Base-by-base conservation (phyloP, 2,329 filamentous ascomycete species). In the Leptodontidium sp. region DNA sequence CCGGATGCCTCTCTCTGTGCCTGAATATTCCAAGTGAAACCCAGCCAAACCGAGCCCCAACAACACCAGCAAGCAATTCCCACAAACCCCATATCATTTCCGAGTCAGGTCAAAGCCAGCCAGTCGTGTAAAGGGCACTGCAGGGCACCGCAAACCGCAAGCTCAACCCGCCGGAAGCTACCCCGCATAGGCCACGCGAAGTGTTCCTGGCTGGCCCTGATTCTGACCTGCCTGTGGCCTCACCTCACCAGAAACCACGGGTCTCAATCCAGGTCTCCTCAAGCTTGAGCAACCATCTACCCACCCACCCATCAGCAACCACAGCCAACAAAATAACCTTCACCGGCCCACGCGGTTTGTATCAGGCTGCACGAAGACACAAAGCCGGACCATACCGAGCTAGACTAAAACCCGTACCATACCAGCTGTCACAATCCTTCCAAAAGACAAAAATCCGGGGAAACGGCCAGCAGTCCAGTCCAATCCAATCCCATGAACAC, bases 171-270 rank as follows among this genome's bases (percentile, higher is more conserved):
- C 53, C 21, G 62, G 53, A 61, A 61, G 63, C 53, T 58, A 67
- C 55, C 61, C 66, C 66, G 52, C 61, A 59, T 45, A 53, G 55
- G 55, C 53, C 53, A 49, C 40, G 52, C 52, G 63, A 55, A n/a
- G 47, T 63, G 47, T n/a, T 50, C 47, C 45, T 49, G 49, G 29
- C 50, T 55, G 52, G 29, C 52, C 15, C 61, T 53, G 32, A 11
- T 21, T 17, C 15, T 63, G 62, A 57, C 29, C 3, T 32, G 29
- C 29, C 29, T 6, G 29, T 32, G 29, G 29, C 29, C 29, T 32
- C 29, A 32, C 29, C 55, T 61, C 61, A 62, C 50, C 38, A 40
- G 9, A 40, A 40, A 4, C 38, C 38, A 40, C 38, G 38, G 62
- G 29, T 32, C 29, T 6, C 29, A 32, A 6, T 4, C 29, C 29